Base-by-base conservation (phyloP, 2,329 filamentous ascomycete genomes). In the Penicillium sp. region DNA sequence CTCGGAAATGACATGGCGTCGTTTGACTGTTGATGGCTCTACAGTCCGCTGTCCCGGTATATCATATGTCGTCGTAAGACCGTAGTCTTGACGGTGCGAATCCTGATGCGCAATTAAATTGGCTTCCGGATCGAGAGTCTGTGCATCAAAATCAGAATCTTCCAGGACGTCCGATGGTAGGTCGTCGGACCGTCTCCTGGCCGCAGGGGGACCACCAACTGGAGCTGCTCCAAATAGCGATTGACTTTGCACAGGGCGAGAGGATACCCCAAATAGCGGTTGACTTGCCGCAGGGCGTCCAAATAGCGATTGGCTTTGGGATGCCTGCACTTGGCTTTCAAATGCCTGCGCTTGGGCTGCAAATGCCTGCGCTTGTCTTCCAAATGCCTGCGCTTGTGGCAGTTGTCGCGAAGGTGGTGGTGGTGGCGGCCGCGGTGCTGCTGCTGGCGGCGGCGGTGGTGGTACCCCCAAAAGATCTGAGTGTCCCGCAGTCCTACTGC, bases 11-110 rank as follows among this genome's bases (percentile, higher is more conserved):
- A 73, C 68, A 56, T 75, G 71, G 23, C 73, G 70, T 8, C 73
- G 66, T 26, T 65, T 62, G 9, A 68, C 61, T 38, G 60, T 64
- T 0, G 72, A 74, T 5, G 74, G 73, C 2, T 57, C 59, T 1
- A 76, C 59, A 1, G 71, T 75, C 52, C 72, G 73, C 2, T 60
- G 61, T 3, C 72, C 71, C 1, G 73, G 73, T 2, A 76, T 65
- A 16, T 75, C 68, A 59, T 76, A 76, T 5, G 68, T 70, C 5
- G 74, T 71, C 11, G 73, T 76, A 18, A 76, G 62, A n/a, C 74
- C 74, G 54, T 70, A 68, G 53, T 75, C 68, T 61, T 74, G 70
- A 59, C 71, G 73, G 35, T 66, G 50, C 8, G 72, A 69, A 56
- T 74, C 71, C 56, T 71, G 69, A 58, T 64, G 56, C 38, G 65